Percentiles rank a stretch among this genome's conserved stretches.
These are phyloP conservation scores for Xerophyta viscosa DNA, from an alignment of 106 monocot species.

Conservation along the genomic window DNA sequence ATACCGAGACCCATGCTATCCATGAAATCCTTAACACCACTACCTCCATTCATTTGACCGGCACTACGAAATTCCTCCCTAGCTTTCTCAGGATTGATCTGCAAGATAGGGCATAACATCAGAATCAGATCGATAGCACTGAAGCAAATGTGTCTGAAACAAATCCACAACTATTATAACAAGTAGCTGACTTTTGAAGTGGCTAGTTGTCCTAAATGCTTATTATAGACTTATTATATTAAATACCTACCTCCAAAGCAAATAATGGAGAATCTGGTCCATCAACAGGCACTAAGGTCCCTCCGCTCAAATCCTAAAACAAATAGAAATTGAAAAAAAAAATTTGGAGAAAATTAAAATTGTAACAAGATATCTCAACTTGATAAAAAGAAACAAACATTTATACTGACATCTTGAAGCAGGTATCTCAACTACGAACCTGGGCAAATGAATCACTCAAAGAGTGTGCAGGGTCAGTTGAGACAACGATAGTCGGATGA, in stretches of 20 bases:
- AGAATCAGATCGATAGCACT: too few relatives aligned
- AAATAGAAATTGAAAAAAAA: too few relatives aligned
- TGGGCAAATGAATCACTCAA: slow-evolving; percentile 97
- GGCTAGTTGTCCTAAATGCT: too few relatives aligned
- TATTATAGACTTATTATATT: too few relatives aligned
- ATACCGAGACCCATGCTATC: slow-evolving; percentile 98
- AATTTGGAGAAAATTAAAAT: too few relatives aligned
- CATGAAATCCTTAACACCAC: slow-evolving; percentile 96
- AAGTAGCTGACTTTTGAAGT: too few relatives aligned
- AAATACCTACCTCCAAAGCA: slow-evolving; percentile 81
- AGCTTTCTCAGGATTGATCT: slow-evolving; percentile 98
- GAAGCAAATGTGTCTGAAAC: too few relatives aligned
- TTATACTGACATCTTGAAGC: neutral
- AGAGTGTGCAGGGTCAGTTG: slow-evolving; percentile 97
- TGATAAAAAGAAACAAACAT: neutral
- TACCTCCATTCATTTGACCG: slow-evolving; percentile 64
- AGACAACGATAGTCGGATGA: slow-evolving; percentile 93
- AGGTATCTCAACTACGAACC: slow-evolving; percentile 35
- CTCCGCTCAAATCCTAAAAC: slow-evolving; percentile 82
- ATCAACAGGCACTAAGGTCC: slow-evolving; percentile 80
- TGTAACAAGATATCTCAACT: too few relatives aligned
- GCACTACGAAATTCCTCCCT: slow-evolving; percentile 86
- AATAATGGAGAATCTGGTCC: slow-evolving; percentile 77
- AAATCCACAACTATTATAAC: too few relatives aligned
- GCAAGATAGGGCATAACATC: too few relatives aligned